Base-by-base conservation (phyloP, 345 rosid species). In the Murraya paniculata region DNA sequence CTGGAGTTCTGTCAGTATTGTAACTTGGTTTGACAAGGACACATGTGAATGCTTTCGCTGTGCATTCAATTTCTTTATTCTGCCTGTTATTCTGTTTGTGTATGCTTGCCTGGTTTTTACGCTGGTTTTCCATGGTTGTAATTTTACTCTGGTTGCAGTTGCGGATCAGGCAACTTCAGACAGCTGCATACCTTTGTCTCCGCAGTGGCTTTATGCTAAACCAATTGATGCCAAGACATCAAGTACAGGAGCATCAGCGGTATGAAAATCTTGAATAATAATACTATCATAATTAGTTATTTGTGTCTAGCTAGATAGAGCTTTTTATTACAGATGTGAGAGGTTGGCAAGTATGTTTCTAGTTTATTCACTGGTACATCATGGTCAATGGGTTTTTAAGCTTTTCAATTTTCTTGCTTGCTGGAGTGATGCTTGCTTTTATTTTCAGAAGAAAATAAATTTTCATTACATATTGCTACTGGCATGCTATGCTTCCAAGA, bases 141-240 rank as follows among this genome's bases (percentile, higher is more conserved):
- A 31, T 25, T 68, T 35, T 21, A 18, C 55, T 11, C 19, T 67
- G 45, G 41, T 58, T 79, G 61, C 66, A 7, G 38, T 35, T 30
- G 57, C 83, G 83, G 91, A 86, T 79, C 91, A 79, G 74, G 30
- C 71, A 75, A 72, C 74, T 75, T 73, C 80, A 41, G 91, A 88
- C 35, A 86, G 81, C 84, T 83, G 68, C 69, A 81, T 88, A 13
- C 91, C 91, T 0, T 72, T 88, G 70, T 88, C 91, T 71, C 91
- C 91, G 2, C 91, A 88, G 75, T 86, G 91, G 91, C 89, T 88
- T 14, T 86, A 88, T 61, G 73, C 80, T 50, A 88, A 86, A 78
- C 84, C 85, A 5, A 60, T 71, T 60, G 91, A 88, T 69, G 39
- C 80, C 41, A 88, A 88, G 82, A 30, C 64, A 59, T 64, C 76